A percentile compares a stretch with the other conserved stretches of the same genome.
Evolutionary conservation across 352 stramenopile genomes (phyloP).

Genomic region (Thalassiosira mediterranea): DNA sequence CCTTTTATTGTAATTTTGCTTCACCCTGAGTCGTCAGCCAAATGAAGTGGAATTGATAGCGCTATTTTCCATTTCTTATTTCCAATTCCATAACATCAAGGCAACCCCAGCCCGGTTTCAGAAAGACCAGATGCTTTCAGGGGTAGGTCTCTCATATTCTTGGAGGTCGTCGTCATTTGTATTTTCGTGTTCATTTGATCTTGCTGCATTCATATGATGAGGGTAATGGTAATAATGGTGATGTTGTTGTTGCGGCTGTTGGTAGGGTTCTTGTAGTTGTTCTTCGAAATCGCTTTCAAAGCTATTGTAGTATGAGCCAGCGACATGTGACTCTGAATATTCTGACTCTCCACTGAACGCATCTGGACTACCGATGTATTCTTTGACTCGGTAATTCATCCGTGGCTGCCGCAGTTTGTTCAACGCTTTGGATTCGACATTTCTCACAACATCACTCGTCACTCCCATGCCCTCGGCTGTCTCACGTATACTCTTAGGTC

Average conservation of each 20-base stretch:
- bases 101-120: constrained; percentile 17
- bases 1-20: too few relatives aligned
- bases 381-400: constrained; percentile 77
- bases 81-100: not conserved
- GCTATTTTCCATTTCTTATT: not conserved
- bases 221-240: constrained; percentile 34
- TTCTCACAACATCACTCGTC: constrained; percentile 66
- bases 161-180: constrained; percentile 17
- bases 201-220: constrained; percentile 35
- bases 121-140: constrained; percentile 60
- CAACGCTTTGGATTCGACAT: constrained; percentile 70
- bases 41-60: too few relatives aligned
- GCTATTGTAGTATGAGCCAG: not conserved
- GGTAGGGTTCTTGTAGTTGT: constrained; percentile 23
- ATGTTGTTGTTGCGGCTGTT: constrained; percentile 34
- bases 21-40: too few relatives aligned
- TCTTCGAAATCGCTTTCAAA: constrained; percentile 26
- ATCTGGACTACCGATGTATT: constrained; percentile 55
- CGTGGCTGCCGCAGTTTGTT: constrained; percentile 77
- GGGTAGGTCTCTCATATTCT: constrained; percentile 42
- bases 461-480: constrained; percentile 64
- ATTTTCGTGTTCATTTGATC: constrained; percentile 18
- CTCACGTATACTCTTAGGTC: constrained; percentile 55
- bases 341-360: constrained; percentile 23
- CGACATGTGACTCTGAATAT: constrained; percentile 9